phyloP scores from a whole-genome alignment of 2,329 filamentous ascomycete genomes.

The Aspergillus luchuensis region DNA sequence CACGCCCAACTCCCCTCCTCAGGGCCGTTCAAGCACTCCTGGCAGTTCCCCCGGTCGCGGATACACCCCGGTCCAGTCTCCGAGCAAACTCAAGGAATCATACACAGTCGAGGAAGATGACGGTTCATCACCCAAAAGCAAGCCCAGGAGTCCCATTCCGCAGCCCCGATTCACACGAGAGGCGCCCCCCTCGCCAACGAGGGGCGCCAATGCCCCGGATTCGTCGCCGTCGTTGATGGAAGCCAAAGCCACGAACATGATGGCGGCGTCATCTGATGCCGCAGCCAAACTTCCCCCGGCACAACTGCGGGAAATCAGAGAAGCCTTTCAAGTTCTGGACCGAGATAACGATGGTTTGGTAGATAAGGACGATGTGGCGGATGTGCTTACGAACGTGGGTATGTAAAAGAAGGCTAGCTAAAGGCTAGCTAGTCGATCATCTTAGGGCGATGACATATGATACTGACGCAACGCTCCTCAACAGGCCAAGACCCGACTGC shows the following conservation, averaged over 20 bases:
- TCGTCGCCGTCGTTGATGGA: slow-evolving; percentile 33
- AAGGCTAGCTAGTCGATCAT: not conserved
- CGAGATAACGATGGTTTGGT: slow-evolving; percentile 83
- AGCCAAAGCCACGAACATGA: slow-evolving; percentile 26
- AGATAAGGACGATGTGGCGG: slow-evolving; percentile 77
- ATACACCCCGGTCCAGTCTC: slow-evolving; percentile 47
- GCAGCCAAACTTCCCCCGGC: slow-evolving; percentile 66
- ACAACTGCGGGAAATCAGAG: slow-evolving; percentile 83
- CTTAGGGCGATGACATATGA: not conserved
- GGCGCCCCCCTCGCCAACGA: slow-evolving; percentile 43
- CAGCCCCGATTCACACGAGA: slow-evolving; percentile 41
- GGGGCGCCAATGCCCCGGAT: slow-evolving; percentile 32
- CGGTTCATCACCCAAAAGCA: slow-evolving; percentile 24
- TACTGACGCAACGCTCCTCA: slow-evolving; percentile 4
- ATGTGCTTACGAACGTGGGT: slow-evolving; percentile 87
- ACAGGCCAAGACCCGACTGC: slow-evolving; percentile 74
- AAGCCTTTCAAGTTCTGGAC: slow-evolving; percentile 92
- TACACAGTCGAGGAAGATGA: slow-evolving; percentile 49
- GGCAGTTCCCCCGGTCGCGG: slow-evolving; percentile 49
- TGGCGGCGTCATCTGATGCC: slow-evolving; percentile 33
- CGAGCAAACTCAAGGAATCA: slow-evolving; percentile 51
- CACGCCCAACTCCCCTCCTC: slow-evolving; percentile 63
- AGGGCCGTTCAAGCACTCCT: slow-evolving; percentile 50
- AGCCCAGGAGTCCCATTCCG: slow-evolving; percentile 32
- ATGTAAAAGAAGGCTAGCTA: slow-evolving; percentile 20